Conservation (phyloP, 2,329 filamentous ascomycete species). For the Tolypocladium guangdongense region DNA sequence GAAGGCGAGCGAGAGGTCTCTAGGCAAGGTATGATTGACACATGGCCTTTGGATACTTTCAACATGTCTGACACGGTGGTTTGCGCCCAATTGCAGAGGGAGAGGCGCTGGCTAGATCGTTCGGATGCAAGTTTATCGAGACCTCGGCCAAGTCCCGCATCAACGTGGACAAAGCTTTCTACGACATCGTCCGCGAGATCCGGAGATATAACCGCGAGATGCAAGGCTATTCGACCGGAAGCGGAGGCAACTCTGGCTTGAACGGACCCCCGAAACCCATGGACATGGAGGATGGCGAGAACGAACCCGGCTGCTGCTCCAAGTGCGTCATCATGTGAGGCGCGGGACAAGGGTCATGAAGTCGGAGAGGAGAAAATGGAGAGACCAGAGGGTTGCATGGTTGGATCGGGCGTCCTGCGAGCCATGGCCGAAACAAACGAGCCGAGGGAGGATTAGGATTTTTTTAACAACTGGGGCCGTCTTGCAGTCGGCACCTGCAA, state of each 20-base stretch:
- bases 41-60: not conserved
- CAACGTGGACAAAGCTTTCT: slow-evolving; percentile 98
- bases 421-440: not conserved
- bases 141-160: slow-evolving; percentile 96
- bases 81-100: slow-evolving; percentile 54
- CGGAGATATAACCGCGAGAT: slow-evolving; percentile 97
- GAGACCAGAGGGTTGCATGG: not conserved
- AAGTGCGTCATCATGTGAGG: slow-evolving; percentile 81
- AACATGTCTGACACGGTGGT: not conserved
- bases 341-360: slow-evolving; percentile 1
- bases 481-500: not conserved
- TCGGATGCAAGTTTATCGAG: slow-evolving; percentile 98
- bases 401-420: not conserved
- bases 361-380: not conserved
- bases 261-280: slow-evolving; percentile 60
- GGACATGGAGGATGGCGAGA: slow-evolving; percentile 62
- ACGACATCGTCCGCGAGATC: slow-evolving; percentile 96
- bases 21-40: slow-evolving; percentile 62
- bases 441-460: not conserved
- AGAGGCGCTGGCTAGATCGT: slow-evolving; percentile 71
- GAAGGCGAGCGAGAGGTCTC: slow-evolving; percentile 86
- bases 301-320: slow-evolving; percentile 68
- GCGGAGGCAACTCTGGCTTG: slow-evolving; percentile 50
- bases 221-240: slow-evolving; percentile 70
- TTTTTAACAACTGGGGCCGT: not conserved